Evolutionary conservation across 768 basidiomycete genomes (phyloP).

Genomic region (Collybia sordida): DNA sequence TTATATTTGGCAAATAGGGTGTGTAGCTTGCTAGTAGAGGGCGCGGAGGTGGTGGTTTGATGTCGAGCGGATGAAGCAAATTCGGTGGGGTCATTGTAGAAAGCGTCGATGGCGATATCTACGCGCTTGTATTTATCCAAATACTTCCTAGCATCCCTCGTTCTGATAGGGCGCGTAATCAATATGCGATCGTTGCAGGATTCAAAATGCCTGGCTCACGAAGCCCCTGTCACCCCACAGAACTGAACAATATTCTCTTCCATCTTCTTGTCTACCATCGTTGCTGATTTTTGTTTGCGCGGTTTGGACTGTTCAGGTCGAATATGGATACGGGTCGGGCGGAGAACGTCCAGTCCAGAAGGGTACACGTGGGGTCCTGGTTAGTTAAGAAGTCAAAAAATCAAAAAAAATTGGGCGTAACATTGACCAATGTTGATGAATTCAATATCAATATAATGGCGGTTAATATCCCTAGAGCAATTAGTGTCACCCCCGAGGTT

Average conservation of each 20-base stretch:
- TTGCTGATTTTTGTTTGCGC: constrained; percentile 1
- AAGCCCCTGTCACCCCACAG: constrained; percentile 63
- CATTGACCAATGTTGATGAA: constrained; percentile 12
- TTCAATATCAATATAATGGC: constrained; percentile 1
- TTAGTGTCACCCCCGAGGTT: constrained; percentile 5
- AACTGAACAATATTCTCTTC: constrained; percentile 60
- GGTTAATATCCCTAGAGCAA: constrained; percentile 5
- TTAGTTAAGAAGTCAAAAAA: not conserved
- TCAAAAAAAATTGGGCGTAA: not conserved
- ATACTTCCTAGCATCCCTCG: constrained; percentile 64
- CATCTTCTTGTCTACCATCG: constrained; percentile 41
- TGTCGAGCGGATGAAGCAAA: constrained; percentile 23
- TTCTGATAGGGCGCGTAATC: constrained; percentile 32
- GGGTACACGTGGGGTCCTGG: constrained; percentile 4
- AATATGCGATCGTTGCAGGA: constrained; percentile 19
- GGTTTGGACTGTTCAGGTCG: constrained; percentile 9
- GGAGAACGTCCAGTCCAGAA: not conserved
- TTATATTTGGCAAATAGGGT: constrained; percentile 68
- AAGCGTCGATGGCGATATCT: constrained; percentile 75
- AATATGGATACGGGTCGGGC: constrained; percentile 1
- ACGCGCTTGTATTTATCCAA: constrained; percentile 68
- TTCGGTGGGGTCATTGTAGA: constrained; percentile 54
- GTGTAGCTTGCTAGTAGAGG: constrained; percentile 54
- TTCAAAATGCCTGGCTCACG: constrained; percentile 44
- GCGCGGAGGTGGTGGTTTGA: constrained; percentile 22